phyloP scores from a whole-genome alignment of 1,139 yeast genomes.

The Suhomyces choctaworum region DNA sequence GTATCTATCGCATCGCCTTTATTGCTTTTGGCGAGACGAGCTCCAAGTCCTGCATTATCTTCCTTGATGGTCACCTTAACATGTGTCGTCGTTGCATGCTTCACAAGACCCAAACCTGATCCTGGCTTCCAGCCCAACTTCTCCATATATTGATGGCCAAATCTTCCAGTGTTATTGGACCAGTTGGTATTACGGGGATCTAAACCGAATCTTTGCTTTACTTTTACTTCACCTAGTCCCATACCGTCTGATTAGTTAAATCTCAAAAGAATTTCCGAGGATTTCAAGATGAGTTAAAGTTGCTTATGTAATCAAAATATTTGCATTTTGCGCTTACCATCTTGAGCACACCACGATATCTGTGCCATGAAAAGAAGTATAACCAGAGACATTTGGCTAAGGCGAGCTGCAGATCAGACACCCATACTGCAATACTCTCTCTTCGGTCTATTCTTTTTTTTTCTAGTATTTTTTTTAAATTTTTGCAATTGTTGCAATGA shows the following conservation, averaged over 20 bases:
- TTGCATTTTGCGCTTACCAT: too few species aligned
- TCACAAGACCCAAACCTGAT: slow-evolving; percentile 73
- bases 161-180: slow-evolving; percentile 83
- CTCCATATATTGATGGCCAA: slow-evolving; percentile 84
- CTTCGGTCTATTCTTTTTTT: too few species aligned
- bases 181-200: slow-evolving; percentile 95
- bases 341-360: too few species aligned
- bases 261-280: too few species aligned
- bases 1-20: slow-evolving; percentile 59
- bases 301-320: slow-evolving; percentile 12
- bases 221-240: slow-evolving; percentile 90
- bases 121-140: slow-evolving; percentile 94
- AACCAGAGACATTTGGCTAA: too few species aligned
- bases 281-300: slow-evolving; percentile 4
- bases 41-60: slow-evolving; percentile 84
- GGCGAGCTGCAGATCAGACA: too few species aligned
- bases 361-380: too few species aligned
- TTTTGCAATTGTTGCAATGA: too few species aligned
- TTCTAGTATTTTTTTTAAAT: too few species aligned
- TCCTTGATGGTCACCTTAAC: slow-evolving; percentile 80
- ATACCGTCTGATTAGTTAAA: too few species aligned
- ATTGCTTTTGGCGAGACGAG: slow-evolving; percentile 60
- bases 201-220: slow-evolving; percentile 80
- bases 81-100: slow-evolving; percentile 69
- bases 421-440: too few species aligned